These are phyloP conservation scores for Salix koriyanagi DNA, from an alignment of 345 rosid genomes.

Conservation along the genomic window DNA sequence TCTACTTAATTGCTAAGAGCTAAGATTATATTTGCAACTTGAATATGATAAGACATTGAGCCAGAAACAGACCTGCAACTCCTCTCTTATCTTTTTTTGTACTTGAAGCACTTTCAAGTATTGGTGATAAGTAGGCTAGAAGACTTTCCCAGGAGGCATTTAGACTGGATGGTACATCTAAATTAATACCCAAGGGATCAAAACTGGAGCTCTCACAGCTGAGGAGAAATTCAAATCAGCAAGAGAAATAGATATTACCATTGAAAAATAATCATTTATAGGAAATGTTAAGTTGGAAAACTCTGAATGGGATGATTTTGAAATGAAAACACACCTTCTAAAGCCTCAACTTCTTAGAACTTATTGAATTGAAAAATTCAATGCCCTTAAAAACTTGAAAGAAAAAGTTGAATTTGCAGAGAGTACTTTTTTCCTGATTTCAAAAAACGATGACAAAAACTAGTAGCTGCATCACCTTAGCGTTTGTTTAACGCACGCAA, in stretches of 20 bases:
- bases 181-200: slow-evolving; percentile 77
- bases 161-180: slow-evolving; percentile 43
- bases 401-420: neutral
- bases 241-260: slow-evolving; percentile 16
- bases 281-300: neutral
- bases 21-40: neutral
- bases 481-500: neutral
- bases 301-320: neutral
- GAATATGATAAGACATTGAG: slow-evolving; percentile 5
- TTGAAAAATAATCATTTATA: slow-evolving; percentile 16
- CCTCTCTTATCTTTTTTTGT: slow-evolving; percentile 69
- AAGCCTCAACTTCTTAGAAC: neutral
- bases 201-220: slow-evolving; percentile 56
- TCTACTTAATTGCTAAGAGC: slow-evolving; percentile 17
- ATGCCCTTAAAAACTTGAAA: neutral
- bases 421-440: neutral
- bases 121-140: slow-evolving; percentile 48
- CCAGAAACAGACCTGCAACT: slow-evolving; percentile 58
- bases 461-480: neutral
- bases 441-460: neutral
- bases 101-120: slow-evolving; percentile 55
- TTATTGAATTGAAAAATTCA: neutral
- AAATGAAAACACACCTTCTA: neutral
- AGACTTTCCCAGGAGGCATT: slow-evolving; percentile 54
- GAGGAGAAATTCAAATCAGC: slow-evolving; percentile 37